Conservation (phyloP, 108 stramenopile species). For the Cyclotella kingstonii region DNA sequence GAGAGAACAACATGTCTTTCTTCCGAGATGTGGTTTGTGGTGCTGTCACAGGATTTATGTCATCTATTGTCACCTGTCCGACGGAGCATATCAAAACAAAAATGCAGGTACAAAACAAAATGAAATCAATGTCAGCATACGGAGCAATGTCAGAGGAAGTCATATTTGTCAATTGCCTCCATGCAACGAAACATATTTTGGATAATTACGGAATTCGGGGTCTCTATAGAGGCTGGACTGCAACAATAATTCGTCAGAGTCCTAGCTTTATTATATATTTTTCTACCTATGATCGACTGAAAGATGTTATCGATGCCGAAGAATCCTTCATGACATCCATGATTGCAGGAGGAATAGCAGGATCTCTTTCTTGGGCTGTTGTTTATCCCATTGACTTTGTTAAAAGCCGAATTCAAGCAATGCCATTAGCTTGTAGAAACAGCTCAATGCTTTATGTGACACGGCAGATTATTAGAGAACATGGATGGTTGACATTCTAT, state of each 20-base stretch:
- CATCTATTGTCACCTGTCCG: slow-evolving; percentile 61
- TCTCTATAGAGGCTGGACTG: slow-evolving; percentile 62
- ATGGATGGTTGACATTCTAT: slow-evolving; percentile 64
- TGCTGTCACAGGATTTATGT: slow-evolving; percentile 76
- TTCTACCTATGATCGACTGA: slow-evolving; percentile 68
- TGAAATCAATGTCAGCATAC: slow-evolving; percentile 5
- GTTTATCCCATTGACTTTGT: slow-evolving; percentile 89
- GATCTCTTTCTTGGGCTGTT: slow-evolving; percentile 77
- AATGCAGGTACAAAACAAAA: slow-evolving; percentile 50
- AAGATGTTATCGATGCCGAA: slow-evolving; percentile 32
- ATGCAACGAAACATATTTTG: slow-evolving; percentile 44
- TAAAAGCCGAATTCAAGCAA: slow-evolving; percentile 80
- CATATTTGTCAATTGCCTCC: slow-evolving; percentile 47
- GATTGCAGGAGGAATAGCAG: slow-evolving; percentile 80
- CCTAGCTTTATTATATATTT: slow-evolving; percentile 89
- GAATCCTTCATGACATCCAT: slow-evolving; percentile 55
- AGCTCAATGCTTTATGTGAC: slow-evolving; percentile 26
- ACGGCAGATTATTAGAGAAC: slow-evolving; percentile 40
- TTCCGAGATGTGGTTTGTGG: slow-evolving; percentile 58
- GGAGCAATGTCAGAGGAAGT: slow-evolving; percentile 27
- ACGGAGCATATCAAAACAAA: slow-evolving; percentile 87
- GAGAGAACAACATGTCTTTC: background rate
- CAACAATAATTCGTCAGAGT: slow-evolving; percentile 65
- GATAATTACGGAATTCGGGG: slow-evolving; percentile 44
- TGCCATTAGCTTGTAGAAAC: slow-evolving; percentile 41